Evolutionary conservation across 345 rosid genomes (phyloP).

Genomic region (Isatis tinctoria): DNA sequence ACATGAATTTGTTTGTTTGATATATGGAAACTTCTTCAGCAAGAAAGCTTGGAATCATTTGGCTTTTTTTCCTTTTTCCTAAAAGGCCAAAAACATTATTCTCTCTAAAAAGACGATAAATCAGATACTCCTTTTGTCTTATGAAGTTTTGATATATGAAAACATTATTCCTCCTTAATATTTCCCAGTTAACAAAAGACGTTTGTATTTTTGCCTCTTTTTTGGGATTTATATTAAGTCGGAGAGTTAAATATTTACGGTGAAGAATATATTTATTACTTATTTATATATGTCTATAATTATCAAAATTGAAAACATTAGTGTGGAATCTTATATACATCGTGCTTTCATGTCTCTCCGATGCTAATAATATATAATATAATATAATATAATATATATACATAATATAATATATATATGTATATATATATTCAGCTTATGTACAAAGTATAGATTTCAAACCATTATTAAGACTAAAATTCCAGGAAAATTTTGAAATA

Average conservation of each 20-base stretch:
- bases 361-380: neutral
- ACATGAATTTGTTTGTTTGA: neutral
- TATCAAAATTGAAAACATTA: too few species aligned
- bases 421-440: too few species aligned
- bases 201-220: neutral
- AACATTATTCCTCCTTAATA: neutral
- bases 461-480: too few species aligned
- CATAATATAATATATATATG: too few species aligned
- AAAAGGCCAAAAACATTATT: constrained; percentile 9
- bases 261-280: neutral
- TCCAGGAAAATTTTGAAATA: too few species aligned
- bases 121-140: constrained; percentile 1
- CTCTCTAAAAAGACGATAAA: neutral
- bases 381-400: too few species aligned
- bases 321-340: neutral
- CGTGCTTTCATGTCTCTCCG: neutral
- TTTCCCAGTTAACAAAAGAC: neutral
- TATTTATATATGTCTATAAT: too few species aligned
- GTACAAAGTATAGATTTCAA: neutral
- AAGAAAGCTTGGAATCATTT: constrained; percentile 20
- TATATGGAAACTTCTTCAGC: constrained; percentile 14
- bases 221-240: neutral
- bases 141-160: too few species aligned
- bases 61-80: neutral
- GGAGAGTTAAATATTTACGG: neutral